Evolutionary conservation across 306 rosid genomes (phyloP).

Genomic region (Biancaea sappan): DNA sequence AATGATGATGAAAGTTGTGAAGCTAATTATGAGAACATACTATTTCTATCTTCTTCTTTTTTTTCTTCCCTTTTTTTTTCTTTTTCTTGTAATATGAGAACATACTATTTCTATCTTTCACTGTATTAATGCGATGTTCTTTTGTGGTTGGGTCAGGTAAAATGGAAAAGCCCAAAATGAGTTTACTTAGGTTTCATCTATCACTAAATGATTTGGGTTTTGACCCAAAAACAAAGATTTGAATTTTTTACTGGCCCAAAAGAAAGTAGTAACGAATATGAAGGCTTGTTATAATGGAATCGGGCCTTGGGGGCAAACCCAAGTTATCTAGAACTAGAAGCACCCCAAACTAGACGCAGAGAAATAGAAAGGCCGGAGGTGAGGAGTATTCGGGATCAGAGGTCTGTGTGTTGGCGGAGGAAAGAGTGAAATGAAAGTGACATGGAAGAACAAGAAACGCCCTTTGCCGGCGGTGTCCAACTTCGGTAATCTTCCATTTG

Average conservation of each 20-base stretch:
- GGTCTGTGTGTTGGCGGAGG: background rate
- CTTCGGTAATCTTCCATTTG: constrained; percentile 49
- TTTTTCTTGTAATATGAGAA: no score
- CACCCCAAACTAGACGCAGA: no score
- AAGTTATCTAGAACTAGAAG: background rate
- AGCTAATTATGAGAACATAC: no score
- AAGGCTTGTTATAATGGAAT: background rate
- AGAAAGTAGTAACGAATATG: background rate
- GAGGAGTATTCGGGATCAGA: background rate
- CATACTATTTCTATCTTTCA: no score
- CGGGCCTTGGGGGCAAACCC: background rate
- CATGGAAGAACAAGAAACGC: constrained; percentile 55
- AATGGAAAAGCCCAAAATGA: background rate
- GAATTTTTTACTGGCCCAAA: background rate
- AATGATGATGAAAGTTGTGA: no score
- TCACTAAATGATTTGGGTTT: no score
- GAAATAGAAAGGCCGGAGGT: background rate
- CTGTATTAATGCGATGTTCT: no score
- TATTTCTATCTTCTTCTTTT: no score
- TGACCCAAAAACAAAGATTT: no score
- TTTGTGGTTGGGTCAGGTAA: background rate
- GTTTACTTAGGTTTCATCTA: background rate
- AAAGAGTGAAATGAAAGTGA: constrained; percentile 45
- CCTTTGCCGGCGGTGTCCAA: constrained; percentile 34
- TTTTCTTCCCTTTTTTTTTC: no score